Conservation (phyloP, 78 protist genomes). For the Protostelium mycophagum region DNA sequence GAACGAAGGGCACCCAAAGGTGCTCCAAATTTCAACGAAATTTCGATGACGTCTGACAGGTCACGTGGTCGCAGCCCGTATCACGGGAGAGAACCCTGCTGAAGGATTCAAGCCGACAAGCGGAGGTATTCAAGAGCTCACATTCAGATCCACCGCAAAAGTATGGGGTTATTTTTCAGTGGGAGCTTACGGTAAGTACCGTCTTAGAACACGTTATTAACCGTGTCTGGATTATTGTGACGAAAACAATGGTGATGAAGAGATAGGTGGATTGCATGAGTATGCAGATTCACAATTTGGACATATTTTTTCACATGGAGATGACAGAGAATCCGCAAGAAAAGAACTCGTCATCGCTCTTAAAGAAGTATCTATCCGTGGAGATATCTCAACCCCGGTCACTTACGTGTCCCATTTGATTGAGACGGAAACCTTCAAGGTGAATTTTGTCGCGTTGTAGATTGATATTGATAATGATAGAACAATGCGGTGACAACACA, state of each 20-base stretch:
- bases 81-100: conserved; percentile 98
- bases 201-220: conserved; percentile 86
- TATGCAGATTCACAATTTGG: conserved; percentile 86
- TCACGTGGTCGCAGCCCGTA: conserved; percentile 93
- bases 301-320: conserved; percentile 90
- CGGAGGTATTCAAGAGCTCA: conserved; percentile 80
- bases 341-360: conserved; percentile 78
- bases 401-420: conserved; percentile 84
- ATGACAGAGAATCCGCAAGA: conserved; percentile 80
- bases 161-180: conserved; percentile 97
- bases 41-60: conserved; percentile 18
- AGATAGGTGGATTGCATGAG: conserved; percentile 64
- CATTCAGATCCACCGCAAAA: conserved; percentile 80
- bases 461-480: neutral
- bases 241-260: too few species aligned
- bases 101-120: conserved; percentile 91
- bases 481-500: conserved; percentile 74
- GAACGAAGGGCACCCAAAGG: conserved; percentile 17
- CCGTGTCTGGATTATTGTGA: too few species aligned
- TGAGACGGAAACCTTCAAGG: conserved; percentile 63
- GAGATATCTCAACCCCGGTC: conserved; percentile 87
- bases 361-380: conserved; percentile 86
- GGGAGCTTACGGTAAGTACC: conserved; percentile 27
- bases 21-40: neutral
- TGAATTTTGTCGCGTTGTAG: neutral